A percentile compares a stretch with the other conserved stretches of the same genome.
Evolutionary conservation across 1,284 basidiomycete species (phyloP).

Genomic region (Exobasidium rhododendri): DNA sequence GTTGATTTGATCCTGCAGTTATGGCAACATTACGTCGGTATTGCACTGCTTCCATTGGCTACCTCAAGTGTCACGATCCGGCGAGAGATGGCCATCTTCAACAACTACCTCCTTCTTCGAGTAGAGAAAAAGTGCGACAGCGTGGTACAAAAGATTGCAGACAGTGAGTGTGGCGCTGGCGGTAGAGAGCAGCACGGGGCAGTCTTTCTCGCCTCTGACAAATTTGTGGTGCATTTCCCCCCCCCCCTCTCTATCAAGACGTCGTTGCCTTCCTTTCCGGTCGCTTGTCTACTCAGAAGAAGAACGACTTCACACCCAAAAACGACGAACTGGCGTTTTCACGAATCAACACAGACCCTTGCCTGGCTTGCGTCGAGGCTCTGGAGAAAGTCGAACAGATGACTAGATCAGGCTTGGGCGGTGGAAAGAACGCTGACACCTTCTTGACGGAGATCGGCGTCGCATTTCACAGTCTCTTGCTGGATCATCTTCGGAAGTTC

Average conservation of each 20-base stretch:
- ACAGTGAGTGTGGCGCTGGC: slow-evolving; percentile 65
- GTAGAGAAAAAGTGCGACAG: slow-evolving; percentile 82
- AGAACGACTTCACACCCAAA: slow-evolving; percentile 91
- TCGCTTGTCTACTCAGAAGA: slow-evolving; percentile 87
- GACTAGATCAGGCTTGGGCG: slow-evolving; percentile 1
- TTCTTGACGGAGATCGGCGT: slow-evolving; percentile 92
- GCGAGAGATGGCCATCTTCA: slow-evolving; percentile 89
- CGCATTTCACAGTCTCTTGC: slow-evolving; percentile 84
- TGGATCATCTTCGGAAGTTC: slow-evolving; percentile 94
- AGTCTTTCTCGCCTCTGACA: too few relatives aligned
- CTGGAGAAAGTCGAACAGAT: slow-evolving; percentile 71
- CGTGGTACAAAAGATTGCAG: slow-evolving; percentile 77
- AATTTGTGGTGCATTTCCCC: slow-evolving; percentile 12
- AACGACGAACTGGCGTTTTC: slow-evolving; percentile 82
- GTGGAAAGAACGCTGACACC: slow-evolving; percentile 68
- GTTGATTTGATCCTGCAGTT: slow-evolving; percentile 89
- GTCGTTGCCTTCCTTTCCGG: slow-evolving; percentile 58
- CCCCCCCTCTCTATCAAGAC: slow-evolving; percentile 11
- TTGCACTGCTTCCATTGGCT: slow-evolving; percentile 83
- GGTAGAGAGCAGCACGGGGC: too few relatives aligned
- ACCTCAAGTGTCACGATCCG: slow-evolving; percentile 79
- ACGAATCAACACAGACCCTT: slow-evolving; percentile 91
- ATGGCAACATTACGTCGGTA: slow-evolving; percentile 94
- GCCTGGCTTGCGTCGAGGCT: slow-evolving; percentile 78
- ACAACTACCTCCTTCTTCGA: slow-evolving; percentile 80